Conservation (phyloP, 768 basidiomycete species). For the Suillus decipiens region DNA sequence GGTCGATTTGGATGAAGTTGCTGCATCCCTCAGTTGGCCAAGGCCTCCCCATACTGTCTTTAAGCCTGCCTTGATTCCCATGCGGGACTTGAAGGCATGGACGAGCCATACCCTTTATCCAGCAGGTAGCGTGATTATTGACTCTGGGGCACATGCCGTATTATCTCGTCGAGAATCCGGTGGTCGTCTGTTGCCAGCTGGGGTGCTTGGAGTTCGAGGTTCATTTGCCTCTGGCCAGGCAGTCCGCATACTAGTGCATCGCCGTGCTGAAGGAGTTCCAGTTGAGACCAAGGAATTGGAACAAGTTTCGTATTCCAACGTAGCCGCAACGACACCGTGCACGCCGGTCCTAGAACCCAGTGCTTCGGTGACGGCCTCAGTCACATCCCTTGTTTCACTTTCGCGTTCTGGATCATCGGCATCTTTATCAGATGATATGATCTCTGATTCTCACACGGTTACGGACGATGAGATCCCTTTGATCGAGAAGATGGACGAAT, state of each 20-base stretch:
- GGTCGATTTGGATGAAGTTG: slow-evolving; percentile 28
- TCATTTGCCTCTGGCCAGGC: slow-evolving; percentile 95
- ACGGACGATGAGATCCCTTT: slow-evolving; percentile 35
- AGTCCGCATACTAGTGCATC: slow-evolving; percentile 74
- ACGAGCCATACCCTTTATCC: slow-evolving; percentile 93
- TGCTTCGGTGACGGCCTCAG: slow-evolving; percentile 46
- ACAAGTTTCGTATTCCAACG: slow-evolving; percentile 46
- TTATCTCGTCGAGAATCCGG: slow-evolving; percentile 85
- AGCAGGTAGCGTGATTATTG: slow-evolving; percentile 86
- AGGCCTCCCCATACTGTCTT: slow-evolving; percentile 91
- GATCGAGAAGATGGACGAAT: slow-evolving; percentile 37
- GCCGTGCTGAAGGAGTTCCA: slow-evolving; percentile 27
- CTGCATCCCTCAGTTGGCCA: slow-evolving; percentile 22
- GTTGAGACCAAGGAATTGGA: slow-evolving; percentile 29
- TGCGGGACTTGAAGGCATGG: slow-evolving; percentile 92
- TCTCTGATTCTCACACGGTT: slow-evolving; percentile 23
- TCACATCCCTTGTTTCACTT: slow-evolving; percentile 47
- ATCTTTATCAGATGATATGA: slow-evolving; percentile 30
- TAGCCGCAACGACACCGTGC: slow-evolving; percentile 15
- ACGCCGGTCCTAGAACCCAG: slow-evolving; percentile 52
- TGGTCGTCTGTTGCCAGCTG: slow-evolving; percentile 88
- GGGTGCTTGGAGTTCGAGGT: slow-evolving; percentile 85
- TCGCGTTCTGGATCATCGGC: slow-evolving; percentile 41
- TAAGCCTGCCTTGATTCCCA: slow-evolving; percentile 66
- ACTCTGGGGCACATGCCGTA: slow-evolving; percentile 85